Conservation (phyloP, 345 rosid species). For the Tarenaya hassleriana region DNA sequence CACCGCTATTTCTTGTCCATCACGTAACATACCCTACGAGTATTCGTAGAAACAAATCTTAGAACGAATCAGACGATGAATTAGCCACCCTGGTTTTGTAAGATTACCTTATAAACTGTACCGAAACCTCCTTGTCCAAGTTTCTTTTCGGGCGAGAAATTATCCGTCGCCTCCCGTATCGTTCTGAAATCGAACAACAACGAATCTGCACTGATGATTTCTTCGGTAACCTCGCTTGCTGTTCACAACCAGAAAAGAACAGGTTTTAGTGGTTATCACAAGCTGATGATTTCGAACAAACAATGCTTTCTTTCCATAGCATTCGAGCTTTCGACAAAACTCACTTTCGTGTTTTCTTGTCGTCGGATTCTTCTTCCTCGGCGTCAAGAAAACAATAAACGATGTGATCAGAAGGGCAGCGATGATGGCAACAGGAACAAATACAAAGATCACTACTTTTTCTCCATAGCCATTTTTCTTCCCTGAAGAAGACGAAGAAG, state of each 20-base stretch:
- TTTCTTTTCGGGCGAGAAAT: conserved; percentile 24
- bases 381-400: background rate
- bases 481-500: conserved; percentile 6
- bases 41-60: background rate
- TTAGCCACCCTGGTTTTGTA: background rate
- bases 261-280: background rate
- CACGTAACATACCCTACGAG: conserved; percentile 23
- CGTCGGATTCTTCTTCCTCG: conserved; percentile 6
- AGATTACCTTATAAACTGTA: conserved; percentile 28
- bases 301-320: background rate
- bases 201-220: conserved; percentile 17
- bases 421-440: conserved; percentile 4
- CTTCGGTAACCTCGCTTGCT: background rate
- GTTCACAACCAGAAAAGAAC: background rate
- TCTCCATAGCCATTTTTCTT: conserved; percentile 15
- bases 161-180: conserved; percentile 25
- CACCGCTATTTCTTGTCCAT: conserved; percentile 30
- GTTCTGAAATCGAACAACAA: conserved; percentile 20
- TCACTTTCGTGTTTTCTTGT: conserved; percentile 12
- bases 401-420: conserved; percentile 5
- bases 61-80: background rate
- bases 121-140: conserved; percentile 34
- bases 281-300: background rate
- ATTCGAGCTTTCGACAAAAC: conserved; percentile 14
- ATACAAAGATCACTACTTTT: conserved; percentile 20